Percentiles rank a stretch among this genome's conserved stretches.
These are phyloP conservation scores for Penicillium silybi DNA, from an alignment of 495 filamentous ascomycete species.

Conservation along the genomic window DNA sequence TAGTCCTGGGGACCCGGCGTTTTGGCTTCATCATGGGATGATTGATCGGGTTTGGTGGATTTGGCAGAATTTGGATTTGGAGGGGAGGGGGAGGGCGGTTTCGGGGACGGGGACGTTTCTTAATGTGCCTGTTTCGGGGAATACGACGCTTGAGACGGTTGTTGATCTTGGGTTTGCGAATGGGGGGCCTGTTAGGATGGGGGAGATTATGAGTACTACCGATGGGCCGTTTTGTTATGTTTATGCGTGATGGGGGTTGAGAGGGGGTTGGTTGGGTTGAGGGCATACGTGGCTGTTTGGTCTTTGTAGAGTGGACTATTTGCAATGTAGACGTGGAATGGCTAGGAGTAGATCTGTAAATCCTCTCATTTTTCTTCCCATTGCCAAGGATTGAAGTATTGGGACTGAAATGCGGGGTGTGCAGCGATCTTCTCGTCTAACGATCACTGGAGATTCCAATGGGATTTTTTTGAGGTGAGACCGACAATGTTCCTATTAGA, in stretches of 20 bases:
- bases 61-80: constrained; percentile 60
- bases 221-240: constrained; percentile 55
- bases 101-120: constrained; percentile 54
- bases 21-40: constrained; percentile 67
- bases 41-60: constrained; percentile 68
- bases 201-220: constrained; percentile 47
- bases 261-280: neutral
- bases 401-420: no score
- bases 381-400: no score
- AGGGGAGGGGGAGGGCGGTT: constrained; percentile 41
- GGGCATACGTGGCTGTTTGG: no score
- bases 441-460: no score
- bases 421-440: neutral
- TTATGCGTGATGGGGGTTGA: constrained; percentile 30
- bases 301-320: no score
- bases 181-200: constrained; percentile 29
- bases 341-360: no score
- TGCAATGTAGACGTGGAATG: no score
- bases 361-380: no score
- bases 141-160: constrained; percentile 44
- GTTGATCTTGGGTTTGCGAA: constrained; percentile 42
- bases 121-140: constrained; percentile 47
- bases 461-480: neutral
- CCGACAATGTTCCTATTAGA: neutral
- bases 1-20: constrained; percentile 61